Conservation (phyloP, 179 eudicot species). For the Spergularia azorica region DNA sequence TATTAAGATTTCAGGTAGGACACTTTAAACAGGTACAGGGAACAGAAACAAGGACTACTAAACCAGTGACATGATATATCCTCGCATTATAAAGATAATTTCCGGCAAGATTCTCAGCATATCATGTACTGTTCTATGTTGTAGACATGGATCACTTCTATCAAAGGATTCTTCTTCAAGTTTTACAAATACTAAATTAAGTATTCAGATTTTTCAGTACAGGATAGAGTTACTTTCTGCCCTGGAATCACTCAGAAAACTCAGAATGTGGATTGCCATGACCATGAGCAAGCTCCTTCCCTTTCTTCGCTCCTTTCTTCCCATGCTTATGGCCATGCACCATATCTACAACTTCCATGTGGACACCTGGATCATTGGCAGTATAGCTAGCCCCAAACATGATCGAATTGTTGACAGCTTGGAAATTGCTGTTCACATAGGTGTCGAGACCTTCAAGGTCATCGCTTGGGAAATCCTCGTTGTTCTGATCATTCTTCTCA, state of each 20-base stretch:
- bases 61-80: background rate
- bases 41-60: constrained; percentile 8
- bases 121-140: background rate
- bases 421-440: constrained; percentile 48
- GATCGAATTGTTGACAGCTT: constrained; percentile 47
- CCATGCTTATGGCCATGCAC: constrained; percentile 12
- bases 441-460: constrained; percentile 29
- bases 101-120: background rate
- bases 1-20: constrained; percentile 19
- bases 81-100: background rate
- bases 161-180: background rate
- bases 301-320: constrained; percentile 25
- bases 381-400: constrained; percentile 39
- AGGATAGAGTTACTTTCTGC: background rate
- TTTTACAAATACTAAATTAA: background rate
- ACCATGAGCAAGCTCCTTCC: constrained; percentile 32
- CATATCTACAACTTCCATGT: constrained; percentile 34
- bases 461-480: constrained; percentile 20
- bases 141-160: background rate
- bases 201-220: background rate
- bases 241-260: constrained; percentile 24
- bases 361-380: constrained; percentile 52
- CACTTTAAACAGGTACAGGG: constrained; percentile 13
- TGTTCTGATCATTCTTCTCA: constrained; percentile 10
- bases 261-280: constrained; percentile 23